These are phyloP conservation scores for Backusella liffmaniae DNA, from an alignment of 192 early-diverging fungal species.

Conservation along the genomic window DNA sequence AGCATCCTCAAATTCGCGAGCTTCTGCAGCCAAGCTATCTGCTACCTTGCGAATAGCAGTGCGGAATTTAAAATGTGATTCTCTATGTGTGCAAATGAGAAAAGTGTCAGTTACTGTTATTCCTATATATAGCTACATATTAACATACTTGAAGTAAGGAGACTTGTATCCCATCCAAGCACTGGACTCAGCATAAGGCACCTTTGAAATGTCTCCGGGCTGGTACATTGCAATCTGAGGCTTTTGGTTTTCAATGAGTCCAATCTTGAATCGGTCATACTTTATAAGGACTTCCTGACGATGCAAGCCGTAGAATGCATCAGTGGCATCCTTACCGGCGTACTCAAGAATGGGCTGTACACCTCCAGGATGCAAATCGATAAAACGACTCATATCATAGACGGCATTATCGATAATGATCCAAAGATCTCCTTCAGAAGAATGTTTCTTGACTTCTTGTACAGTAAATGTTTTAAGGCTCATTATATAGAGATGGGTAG, in stretches of 20 bases:
- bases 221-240: slow-evolving; percentile 30
- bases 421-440: slow-evolving; percentile 44
- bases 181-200: slow-evolving; percentile 79
- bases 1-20: slow-evolving; percentile 72
- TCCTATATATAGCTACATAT: background rate
- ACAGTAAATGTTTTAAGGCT: slow-evolving; percentile 2
- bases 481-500: background rate
- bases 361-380: slow-evolving; percentile 60
- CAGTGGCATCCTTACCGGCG: slow-evolving; percentile 79
- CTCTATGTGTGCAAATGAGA: slow-evolving; percentile 35
- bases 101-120: background rate
- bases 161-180: slow-evolving; percentile 48
- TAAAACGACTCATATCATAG: slow-evolving; percentile 58
- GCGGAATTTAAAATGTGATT: slow-evolving; percentile 65
- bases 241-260: slow-evolving; percentile 53
- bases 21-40: slow-evolving; percentile 69
- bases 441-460: slow-evolving; percentile 35
- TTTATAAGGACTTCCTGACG: slow-evolving; percentile 61
- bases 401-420: slow-evolving; percentile 61
- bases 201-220: slow-evolving; percentile 63
- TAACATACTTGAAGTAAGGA: slow-evolving; percentile 35
- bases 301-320: slow-evolving; percentile 40
- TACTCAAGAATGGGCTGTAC: slow-evolving; percentile 63
- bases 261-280: slow-evolving; percentile 64
- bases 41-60: slow-evolving; percentile 63